phyloP scores from a whole-genome alignment of 352 stramenopile species.

The Globisporangium uncinulatum region DNA sequence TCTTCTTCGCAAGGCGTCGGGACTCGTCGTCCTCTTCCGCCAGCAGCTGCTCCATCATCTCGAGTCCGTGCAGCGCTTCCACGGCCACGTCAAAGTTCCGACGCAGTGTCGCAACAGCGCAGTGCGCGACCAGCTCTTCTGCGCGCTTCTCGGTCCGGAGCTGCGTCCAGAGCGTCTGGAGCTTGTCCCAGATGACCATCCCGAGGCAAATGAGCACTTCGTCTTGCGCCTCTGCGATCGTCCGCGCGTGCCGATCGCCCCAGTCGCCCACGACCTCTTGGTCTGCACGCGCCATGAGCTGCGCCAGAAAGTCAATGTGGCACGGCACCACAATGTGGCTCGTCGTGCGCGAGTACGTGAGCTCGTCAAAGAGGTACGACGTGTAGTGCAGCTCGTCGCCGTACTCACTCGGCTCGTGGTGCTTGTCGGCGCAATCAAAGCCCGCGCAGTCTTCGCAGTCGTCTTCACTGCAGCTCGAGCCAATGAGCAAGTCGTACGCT shows the following conservation, averaged over 20 bases:
- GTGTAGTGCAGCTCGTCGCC: constrained; percentile 82
- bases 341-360: constrained; percentile 74
- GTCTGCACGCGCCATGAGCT: constrained; percentile 79
- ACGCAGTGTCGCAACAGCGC: constrained; percentile 62
- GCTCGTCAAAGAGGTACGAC: constrained; percentile 84
- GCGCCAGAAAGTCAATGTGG: constrained; percentile 82
- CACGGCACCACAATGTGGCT: constrained; percentile 81
- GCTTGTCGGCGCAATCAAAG: constrained; percentile 71
- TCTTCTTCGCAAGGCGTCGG: constrained; percentile 71
- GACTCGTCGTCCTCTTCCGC: constrained; percentile 82
- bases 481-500: constrained; percentile 82
- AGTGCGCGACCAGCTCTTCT: constrained; percentile 78
- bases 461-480: constrained; percentile 79
- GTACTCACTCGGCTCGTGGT: constrained; percentile 68
- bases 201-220: constrained; percentile 83
- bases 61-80: constrained; percentile 74
- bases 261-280: constrained; percentile 80
- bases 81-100: constrained; percentile 83
- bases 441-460: constrained; percentile 81
- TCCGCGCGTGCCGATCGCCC: constrained; percentile 77
- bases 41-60: constrained; percentile 86
- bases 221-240: constrained; percentile 81
- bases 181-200: constrained; percentile 87
- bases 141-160: constrained; percentile 67
- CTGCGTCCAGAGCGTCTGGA: constrained; percentile 81